Evolutionary conservation across 192 early-diverging fungal genomes (phyloP).

Genomic region (Borealophlyctis nickersoniae): DNA sequence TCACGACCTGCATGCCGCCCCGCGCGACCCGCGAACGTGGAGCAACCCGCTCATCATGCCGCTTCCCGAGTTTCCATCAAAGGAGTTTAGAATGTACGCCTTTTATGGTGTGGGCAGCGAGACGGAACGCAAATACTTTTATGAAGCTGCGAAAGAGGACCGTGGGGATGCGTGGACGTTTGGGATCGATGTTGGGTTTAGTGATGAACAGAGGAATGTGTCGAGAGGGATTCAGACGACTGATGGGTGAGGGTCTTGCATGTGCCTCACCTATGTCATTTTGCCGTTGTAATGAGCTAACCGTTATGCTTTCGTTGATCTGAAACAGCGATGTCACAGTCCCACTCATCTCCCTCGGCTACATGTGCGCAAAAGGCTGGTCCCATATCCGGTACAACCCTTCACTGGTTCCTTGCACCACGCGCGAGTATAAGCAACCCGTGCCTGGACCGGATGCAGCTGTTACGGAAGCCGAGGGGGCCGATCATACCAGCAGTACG

Average conservation of each 20-base stretch:
- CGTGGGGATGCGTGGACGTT: neutral
- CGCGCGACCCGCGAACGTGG: slow-evolving; percentile 63
- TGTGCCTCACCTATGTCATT: too few species aligned
- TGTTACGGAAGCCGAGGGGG: slow-evolving; percentile 55
- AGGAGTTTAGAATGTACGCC: slow-evolving; percentile 75
- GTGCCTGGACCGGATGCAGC: slow-evolving; percentile 37
- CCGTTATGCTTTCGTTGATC: slow-evolving; percentile 10
- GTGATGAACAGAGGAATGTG: slow-evolving; percentile 57
- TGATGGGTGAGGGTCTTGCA: slow-evolving; percentile 66
- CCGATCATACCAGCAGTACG: slow-evolving; percentile 76
- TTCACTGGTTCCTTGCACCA: slow-evolving; percentile 61
- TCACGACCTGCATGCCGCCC: slow-evolving; percentile 54
- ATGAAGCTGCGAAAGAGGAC: slow-evolving; percentile 24
- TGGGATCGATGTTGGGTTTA: slow-evolving; percentile 27
- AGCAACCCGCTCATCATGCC: slow-evolving; percentile 74
- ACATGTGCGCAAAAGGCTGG: slow-evolving; percentile 88
- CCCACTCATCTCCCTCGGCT: slow-evolving; percentile 78
- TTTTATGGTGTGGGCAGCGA: slow-evolving; percentile 76
- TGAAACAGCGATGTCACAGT: slow-evolving; percentile 80
- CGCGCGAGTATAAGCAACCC: slow-evolving; percentile 59
- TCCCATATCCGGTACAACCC: slow-evolving; percentile 79
- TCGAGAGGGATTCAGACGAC: slow-evolving; percentile 65
- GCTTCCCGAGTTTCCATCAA: slow-evolving; percentile 46
- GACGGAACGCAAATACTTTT: slow-evolving; percentile 84
- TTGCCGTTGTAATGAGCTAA: neutral